Evolutionary conservation across 345 rosid genomes (phyloP), one percentile per base, ranked within the genome.

Genomic region (Boechera retrofracta): DNA sequence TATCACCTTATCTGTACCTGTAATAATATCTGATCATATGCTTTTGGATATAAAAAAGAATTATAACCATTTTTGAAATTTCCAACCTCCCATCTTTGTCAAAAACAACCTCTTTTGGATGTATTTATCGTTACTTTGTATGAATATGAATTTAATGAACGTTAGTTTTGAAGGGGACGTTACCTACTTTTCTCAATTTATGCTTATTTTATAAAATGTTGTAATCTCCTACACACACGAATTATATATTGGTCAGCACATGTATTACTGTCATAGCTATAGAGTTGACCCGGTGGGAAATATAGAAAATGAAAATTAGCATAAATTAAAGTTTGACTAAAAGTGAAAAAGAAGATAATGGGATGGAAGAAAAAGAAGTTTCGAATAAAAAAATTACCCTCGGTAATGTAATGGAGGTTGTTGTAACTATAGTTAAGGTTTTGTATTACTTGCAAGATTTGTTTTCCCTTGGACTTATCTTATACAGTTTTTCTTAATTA

Each of bases 31-130:
- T 5, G 16, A n/a, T 72, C 41, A 16, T 58, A 32, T 58, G 47
- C 36, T 45, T 47, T 21, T 16, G 42, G 12, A 61, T 28, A 59
- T 31, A 3, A 31, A 31, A 7, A 7, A 33, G 9, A 24, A 36
- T 28, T 51, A 72, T 73, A 41, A 56, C 65, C 72, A 49, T 74
- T 75, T 64, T 66, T 7, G 66, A 60, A 56, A 35, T 57, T 75
- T 74, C 39, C 31, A 31, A 74, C 56, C 65, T 64, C 38, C 38
- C 32, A 75, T 75, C 79, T 75, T 60, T 75, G 42, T 75, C 79
- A 28, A 48, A 60, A 66, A 66, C 79, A 67, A 75, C 52, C 16
- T 74, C 65, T 45, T 67, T 75, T 75, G 78, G 67, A 66, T 47
- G 41, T 41, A 45, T 32, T 42, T 24, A 73, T 41, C 47, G 56